Evolutionary conservation across 352 stramenopile genomes (phyloP).

Genomic region (Globisporangium paddicum): DNA sequence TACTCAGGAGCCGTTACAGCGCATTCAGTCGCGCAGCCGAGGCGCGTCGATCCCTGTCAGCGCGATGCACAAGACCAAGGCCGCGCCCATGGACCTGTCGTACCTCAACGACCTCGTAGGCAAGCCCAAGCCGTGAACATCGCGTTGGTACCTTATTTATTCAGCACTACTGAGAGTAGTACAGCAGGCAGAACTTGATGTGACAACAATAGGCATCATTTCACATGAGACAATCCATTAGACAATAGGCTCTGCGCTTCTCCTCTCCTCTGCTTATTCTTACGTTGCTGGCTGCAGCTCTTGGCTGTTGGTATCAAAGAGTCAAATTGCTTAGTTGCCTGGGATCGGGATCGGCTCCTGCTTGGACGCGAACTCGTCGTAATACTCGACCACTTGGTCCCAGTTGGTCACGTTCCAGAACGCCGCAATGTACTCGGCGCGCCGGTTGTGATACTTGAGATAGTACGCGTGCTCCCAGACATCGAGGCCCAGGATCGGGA

Average conservation of each 20-base stretch:
- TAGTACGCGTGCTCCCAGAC: slow-evolving; percentile 97
- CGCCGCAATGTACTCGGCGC: slow-evolving; percentile 45
- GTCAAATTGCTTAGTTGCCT: slow-evolving; percentile 20
- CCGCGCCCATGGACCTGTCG: slow-evolving; percentile 38
- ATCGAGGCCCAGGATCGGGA: slow-evolving; percentile 93
- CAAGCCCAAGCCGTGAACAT: neutral
- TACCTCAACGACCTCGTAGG: slow-evolving; percentile 42
- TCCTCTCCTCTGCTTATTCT: too few relatives aligned
- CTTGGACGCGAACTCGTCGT: slow-evolving; percentile 52
- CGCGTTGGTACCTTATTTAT: neutral
- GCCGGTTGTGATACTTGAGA: slow-evolving; percentile 93
- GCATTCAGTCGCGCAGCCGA: slow-evolving; percentile 11
- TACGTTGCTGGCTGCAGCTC: too few relatives aligned
- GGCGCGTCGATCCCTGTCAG: slow-evolving; percentile 4
- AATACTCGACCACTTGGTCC: slow-evolving; percentile 49
- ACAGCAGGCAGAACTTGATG: too few relatives aligned
- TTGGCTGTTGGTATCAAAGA: too few relatives aligned
- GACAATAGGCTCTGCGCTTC: too few relatives aligned
- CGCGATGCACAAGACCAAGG: slow-evolving; percentile 17
- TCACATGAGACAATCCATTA: too few relatives aligned
- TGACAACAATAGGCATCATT: too few relatives aligned
- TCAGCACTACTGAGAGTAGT: neutral
- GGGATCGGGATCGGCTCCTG: slow-evolving; percentile 45
- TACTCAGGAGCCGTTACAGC: slow-evolving; percentile 13
- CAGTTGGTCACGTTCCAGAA: slow-evolving; percentile 47